Percentiles rank a stretch among this genome's conserved stretches.
Evolutionary conservation across 2,329 filamentous ascomycete genomes (phyloP).

Genomic region (Calonectria pseudoturangicola): DNA sequence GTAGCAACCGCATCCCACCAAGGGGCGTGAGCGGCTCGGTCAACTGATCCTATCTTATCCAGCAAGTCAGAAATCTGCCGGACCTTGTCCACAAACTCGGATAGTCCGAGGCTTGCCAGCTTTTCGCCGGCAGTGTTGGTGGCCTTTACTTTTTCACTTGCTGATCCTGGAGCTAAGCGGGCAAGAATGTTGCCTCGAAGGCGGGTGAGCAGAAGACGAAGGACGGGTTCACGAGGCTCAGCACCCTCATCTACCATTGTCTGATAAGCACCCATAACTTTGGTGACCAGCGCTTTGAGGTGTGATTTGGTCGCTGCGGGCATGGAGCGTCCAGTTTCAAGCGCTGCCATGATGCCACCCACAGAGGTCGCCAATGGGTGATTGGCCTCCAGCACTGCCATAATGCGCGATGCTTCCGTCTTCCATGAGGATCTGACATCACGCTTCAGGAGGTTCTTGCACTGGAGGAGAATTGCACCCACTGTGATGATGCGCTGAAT

Average conservation of each 20-base stretch:
- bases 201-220: constrained; percentile 81
- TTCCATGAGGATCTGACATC: constrained; percentile 88
- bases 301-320: constrained; percentile 76
- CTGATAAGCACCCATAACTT: constrained; percentile 71
- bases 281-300: constrained; percentile 74
- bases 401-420: constrained; percentile 82
- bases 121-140: constrained; percentile 82
- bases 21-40: constrained; percentile 78
- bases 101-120: constrained; percentile 80
- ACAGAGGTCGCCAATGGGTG: constrained; percentile 72
- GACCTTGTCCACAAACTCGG: constrained; percentile 83
- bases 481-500: constrained; percentile 79
- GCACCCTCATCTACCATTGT: constrained; percentile 64
- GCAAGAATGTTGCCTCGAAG: constrained; percentile 80
- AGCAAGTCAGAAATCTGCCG: constrained; percentile 82
- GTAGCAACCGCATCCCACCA: constrained; percentile 83
- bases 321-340: constrained; percentile 79
- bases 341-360: constrained; percentile 77
- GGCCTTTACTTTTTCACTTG: constrained; percentile 81
- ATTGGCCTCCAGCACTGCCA: constrained; percentile 78
- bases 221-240: constrained; percentile 72
- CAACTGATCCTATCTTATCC: constrained; percentile 78
- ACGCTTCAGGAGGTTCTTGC: constrained; percentile 88
- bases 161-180: constrained; percentile 78
- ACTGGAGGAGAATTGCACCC: constrained; percentile 84